These are phyloP conservation scores for Didymosphaeria variabile DNA, from an alignment of 2,329 filamentous ascomycete species.

Conservation along the genomic window DNA sequence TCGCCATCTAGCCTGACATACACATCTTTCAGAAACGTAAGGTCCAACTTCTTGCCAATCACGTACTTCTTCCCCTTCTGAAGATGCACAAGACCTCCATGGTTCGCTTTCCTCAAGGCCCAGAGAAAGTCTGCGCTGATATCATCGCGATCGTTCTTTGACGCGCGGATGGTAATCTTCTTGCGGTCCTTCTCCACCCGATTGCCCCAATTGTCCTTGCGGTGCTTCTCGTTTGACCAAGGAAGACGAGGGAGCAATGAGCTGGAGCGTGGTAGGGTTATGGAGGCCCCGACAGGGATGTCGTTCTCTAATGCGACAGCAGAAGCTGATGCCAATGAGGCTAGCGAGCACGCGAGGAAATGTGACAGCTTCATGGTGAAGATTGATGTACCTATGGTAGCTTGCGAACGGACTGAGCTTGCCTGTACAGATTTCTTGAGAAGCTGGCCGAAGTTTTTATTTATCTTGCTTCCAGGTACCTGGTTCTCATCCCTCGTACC, in stretches of 20 bases:
- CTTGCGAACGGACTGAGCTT: neutral
- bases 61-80: constrained; percentile 64
- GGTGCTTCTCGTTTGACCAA: constrained; percentile 17
- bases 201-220: constrained; percentile 44
- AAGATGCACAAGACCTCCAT: constrained; percentile 66
- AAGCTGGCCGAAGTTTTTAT: constrained; percentile 9
- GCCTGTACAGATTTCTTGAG: neutral
- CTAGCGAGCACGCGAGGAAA: constrained; percentile 25
- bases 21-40: constrained; percentile 66
- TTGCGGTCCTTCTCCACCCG: constrained; percentile 49
- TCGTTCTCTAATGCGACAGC: constrained; percentile 23
- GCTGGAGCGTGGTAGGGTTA: constrained; percentile 20
- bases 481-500: constrained; percentile 10
- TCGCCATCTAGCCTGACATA: constrained; percentile 68
- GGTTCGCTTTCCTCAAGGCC: constrained; percentile 65
- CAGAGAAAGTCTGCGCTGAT: constrained; percentile 64
- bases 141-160: constrained; percentile 64
- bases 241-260: constrained; percentile 21
- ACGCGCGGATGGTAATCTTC: constrained; percentile 63
- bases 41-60: constrained; percentile 67
- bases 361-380: constrained; percentile 32
- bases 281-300: constrained; percentile 30
- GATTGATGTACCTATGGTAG: neutral
- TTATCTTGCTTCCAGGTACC: constrained; percentile 15
- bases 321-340: constrained; percentile 26